phyloP scores from a whole-genome alignment of 2,329 filamentous ascomycete genomes.

The Botrytis galanthina region DNA sequence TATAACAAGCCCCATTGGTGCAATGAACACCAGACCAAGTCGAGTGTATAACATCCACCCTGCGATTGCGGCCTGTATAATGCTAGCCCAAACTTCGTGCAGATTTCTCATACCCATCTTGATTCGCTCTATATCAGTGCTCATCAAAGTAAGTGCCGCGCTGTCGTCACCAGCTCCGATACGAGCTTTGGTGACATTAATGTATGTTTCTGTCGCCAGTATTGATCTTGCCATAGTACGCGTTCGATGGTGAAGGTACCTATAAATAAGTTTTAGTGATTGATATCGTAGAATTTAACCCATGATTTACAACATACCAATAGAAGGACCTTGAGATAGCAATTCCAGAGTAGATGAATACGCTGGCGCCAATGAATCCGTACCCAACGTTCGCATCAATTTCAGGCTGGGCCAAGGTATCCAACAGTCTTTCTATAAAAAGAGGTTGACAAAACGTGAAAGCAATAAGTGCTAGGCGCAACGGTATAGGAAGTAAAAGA shows the following conservation, averaged over 20 bases:
- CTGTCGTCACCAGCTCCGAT: constrained; percentile 22
- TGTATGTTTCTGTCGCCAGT: constrained; percentile 49
- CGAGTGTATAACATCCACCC: constrained; percentile 37
- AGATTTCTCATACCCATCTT: not conserved
- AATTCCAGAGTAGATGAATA: constrained; percentile 28
- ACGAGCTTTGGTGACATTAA: constrained; percentile 42
- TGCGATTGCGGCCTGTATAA: constrained; percentile 39
- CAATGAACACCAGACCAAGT: constrained; percentile 35
- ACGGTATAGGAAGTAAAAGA: constrained; percentile 21
- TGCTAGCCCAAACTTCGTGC: not conserved
- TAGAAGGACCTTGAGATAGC: constrained; percentile 16
- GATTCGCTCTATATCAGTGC: constrained; percentile 31
- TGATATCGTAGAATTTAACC: not conserved
- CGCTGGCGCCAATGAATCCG: constrained; percentile 27
- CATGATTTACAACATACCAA: not conserved
- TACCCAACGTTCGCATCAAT: constrained; percentile 23
- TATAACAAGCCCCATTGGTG: constrained; percentile 45
- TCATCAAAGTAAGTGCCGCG: constrained; percentile 33
- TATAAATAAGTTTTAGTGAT: not conserved
- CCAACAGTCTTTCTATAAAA: constrained; percentile 22
- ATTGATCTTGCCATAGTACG: constrained; percentile 37
- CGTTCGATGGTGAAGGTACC: constrained; percentile 13
- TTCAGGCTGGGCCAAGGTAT: constrained; percentile 29
- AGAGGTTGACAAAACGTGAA: constrained; percentile 30
- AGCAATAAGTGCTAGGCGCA: constrained; percentile 26